These are phyloP conservation scores for Kodamaea sp. DNA, from an alignment of 1,139 yeast species.

Conservation along the genomic window DNA sequence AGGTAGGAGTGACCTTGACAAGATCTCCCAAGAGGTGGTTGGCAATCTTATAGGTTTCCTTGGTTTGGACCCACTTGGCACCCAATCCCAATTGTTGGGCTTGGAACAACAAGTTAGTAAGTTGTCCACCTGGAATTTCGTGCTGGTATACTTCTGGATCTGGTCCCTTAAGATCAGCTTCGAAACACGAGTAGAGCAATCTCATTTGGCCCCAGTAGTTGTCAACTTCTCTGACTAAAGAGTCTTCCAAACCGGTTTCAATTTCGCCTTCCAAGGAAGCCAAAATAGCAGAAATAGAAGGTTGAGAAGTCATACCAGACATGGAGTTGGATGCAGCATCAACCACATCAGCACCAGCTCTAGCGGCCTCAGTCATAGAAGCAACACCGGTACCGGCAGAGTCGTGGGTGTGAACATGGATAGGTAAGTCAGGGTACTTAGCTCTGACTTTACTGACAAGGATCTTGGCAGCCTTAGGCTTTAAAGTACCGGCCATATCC, in stretches of 20 bases:
- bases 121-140: conserved; percentile 99
- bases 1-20: conserved; percentile 98
- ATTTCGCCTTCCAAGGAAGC: conserved; percentile 90
- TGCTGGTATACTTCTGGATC: conserved; percentile 98
- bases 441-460: conserved; percentile 80
- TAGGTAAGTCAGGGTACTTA: conserved; percentile 89
- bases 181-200: conserved; percentile 92
- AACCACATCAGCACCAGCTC: conserved; percentile 97
- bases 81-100: conserved; percentile 99
- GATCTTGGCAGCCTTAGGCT: conserved; percentile 87
- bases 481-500: conserved; percentile 99
- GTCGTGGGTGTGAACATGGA: conserved; percentile 98
- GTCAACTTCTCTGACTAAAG: conserved; percentile 78
- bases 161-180: conserved; percentile 98
- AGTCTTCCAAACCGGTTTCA: conserved; percentile 69
- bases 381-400: conserved; percentile 99
- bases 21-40: conserved; percentile 89
- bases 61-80: conserved; percentile 93
- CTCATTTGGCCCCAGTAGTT: conserved; percentile 99
- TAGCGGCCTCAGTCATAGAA: conserved; percentile 90
- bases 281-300: conserved; percentile 87
- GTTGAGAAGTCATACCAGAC: conserved; percentile 99
- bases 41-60: conserved; percentile 89
- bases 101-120: conserved; percentile 95
- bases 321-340: conserved; percentile 97